phyloP scores from a whole-genome alignment of 805 yeast genomes.

The Pichia insulana region DNA sequence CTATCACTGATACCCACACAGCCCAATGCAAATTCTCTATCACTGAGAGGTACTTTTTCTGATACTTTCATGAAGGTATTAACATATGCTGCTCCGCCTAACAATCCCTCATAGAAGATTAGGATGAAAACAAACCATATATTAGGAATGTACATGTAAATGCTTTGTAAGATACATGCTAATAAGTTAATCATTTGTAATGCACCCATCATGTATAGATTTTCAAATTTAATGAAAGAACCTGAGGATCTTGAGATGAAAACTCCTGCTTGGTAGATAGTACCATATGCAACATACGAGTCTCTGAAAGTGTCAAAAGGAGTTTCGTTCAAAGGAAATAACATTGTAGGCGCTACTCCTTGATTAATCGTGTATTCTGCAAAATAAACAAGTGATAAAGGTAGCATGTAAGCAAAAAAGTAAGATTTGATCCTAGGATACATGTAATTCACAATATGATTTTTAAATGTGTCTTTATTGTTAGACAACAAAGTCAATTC shows the following conservation, averaged over 20 bases:
- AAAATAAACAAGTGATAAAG: constrained; percentile 73
- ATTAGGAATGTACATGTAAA: constrained; percentile 45
- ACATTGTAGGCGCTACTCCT: constrained; percentile 80
- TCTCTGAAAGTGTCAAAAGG: constrained; percentile 73
- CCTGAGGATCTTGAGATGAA: constrained; percentile 85
- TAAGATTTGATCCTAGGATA: constrained; percentile 32
- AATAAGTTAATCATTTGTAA: constrained; percentile 61
- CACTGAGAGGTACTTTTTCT: constrained; percentile 40
- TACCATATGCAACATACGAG: constrained; percentile 84
- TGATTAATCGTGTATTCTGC: constrained; percentile 88
- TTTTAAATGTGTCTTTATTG: not conserved
- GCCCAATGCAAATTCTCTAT: constrained; percentile 75
- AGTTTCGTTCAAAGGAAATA: constrained; percentile 62
- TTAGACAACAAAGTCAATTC: not conserved
- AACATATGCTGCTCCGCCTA: constrained; percentile 87
- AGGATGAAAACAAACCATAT: constrained; percentile 56
- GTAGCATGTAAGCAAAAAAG: constrained; percentile 67
- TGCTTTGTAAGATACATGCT: constrained; percentile 55
- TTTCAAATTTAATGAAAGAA: constrained; percentile 47
- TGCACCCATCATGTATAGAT: constrained; percentile 51
- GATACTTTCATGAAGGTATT: constrained; percentile 77
- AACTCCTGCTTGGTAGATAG: constrained; percentile 86
- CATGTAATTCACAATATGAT: constrained; percentile 23
- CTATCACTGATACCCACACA: constrained; percentile 79
- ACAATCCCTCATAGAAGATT: constrained; percentile 77